Percentiles rank a stretch among this genome's conserved stretches.
These are phyloP conservation scores for Polytrichum formosum DNA, from an alignment of 225 moss, liverwort and hornwort species.

Conservation along the genomic window DNA sequence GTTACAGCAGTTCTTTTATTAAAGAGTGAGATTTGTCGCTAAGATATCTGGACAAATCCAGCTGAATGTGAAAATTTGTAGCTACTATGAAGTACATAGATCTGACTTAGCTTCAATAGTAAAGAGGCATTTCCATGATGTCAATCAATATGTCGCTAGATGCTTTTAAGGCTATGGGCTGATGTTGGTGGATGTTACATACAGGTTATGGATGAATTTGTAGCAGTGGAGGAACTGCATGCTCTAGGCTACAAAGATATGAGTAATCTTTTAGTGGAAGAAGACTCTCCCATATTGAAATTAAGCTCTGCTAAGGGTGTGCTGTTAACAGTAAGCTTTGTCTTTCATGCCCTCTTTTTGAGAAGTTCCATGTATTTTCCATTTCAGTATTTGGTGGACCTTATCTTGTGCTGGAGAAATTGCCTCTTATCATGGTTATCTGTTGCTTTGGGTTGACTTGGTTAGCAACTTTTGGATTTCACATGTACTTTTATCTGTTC, in stretches of 20 bases:
- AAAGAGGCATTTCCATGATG: neutral
- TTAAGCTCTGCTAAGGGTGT: constrained; percentile 80
- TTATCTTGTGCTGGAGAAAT: too few relatives aligned
- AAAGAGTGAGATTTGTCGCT: neutral
- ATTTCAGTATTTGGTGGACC: too few relatives aligned
- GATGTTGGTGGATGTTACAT: constrained; percentile 4
- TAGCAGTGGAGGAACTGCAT: constrained; percentile 97
- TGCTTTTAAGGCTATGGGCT: neutral
- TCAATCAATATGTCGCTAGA: neutral
- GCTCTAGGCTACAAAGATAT: constrained; percentile 83
- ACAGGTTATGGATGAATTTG: constrained; percentile 76
- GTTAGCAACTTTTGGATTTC: too few relatives aligned
- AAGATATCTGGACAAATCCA: neutral
- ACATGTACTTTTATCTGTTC: too few relatives aligned
- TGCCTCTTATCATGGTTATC: too few relatives aligned
- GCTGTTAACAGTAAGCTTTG: constrained; percentile 61
- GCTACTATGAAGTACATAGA: neutral
- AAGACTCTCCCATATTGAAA: constrained; percentile 67
- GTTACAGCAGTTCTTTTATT: neutral
- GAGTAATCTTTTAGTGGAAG: constrained; percentile 73
- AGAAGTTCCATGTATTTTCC: neutral
- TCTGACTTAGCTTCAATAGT: neutral
- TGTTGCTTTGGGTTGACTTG: too few relatives aligned
- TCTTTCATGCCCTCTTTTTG: neutral
- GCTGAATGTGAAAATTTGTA: neutral